Base-by-base conservation (phyloP, 495 filamentous ascomycete genomes). In the Sordaria brevicollis region DNA sequence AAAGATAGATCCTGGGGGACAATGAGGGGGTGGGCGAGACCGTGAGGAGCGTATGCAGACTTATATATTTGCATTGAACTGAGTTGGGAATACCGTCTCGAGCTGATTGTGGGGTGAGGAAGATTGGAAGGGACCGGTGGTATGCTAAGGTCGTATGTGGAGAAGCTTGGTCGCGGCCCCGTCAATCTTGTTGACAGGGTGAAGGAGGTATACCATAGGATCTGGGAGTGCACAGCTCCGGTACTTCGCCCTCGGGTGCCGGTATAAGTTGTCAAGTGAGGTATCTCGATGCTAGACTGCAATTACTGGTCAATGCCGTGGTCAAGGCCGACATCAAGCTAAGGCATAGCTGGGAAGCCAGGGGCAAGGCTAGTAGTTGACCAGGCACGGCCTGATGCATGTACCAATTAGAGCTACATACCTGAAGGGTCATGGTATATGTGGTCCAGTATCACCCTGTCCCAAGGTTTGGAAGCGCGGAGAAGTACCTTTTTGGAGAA, bases 11-110 rank as follows among this genome's bases (percentile, higher is more conserved):
- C 67, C 36, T 49, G n/a, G 71, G 71, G 72, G 71, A 74, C 73
- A 72, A 69, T 68, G 76, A 77, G 39, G 70, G 66, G 71, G 66
- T 65, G 74, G 72, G 72, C 71, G 72, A 78, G 73, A 74, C 65
- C 70, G 72, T 76, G 74, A 75, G 74, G 76, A 76, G 70, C 67
- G 66, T 69, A 70, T 74, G 74, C 72, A 76, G 69, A 71, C 66
- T 76, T 80, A 80, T 80, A 78, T 80, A 77, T 76, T 71, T 78
- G 73, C 74, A 79, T 79, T 71, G 71, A 66, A 66, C 70, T 70
- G 71, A 74, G 73, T 75, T 79, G 76, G 76, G 72, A 72, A 76
- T 75, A 69, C 67, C 68, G 71, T 67, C 70, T 38, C 69, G 71
- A 68, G 37, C 65, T 68, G 69, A 74, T 70, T 78, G 77, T 77